Conservation (phyloP, 192 early-diverging fungal species). For the Rhizophagus prolifer region DNA sequence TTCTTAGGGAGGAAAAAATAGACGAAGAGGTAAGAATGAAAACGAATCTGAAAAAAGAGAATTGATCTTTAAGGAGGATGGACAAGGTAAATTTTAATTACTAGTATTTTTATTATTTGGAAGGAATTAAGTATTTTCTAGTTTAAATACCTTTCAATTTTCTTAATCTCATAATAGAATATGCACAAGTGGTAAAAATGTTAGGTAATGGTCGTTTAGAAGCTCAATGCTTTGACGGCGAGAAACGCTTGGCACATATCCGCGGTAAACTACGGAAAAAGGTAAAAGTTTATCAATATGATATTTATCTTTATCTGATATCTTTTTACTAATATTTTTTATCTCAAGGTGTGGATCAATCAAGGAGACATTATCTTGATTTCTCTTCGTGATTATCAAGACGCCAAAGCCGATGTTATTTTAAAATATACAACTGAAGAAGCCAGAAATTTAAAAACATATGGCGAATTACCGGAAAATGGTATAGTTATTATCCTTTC, state of each 20-base stretch:
- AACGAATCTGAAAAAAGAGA: constrained; percentile 95
- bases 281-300: constrained; percentile 40
- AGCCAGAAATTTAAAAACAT: constrained; percentile 86
- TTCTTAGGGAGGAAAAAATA: constrained; percentile 76
- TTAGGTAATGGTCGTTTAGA: constrained; percentile 95
- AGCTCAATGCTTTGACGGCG: constrained; percentile 85
- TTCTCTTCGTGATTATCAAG: constrained; percentile 89
- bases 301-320: not conserved
- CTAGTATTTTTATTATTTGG: no score
- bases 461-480: constrained; percentile 93
- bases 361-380: constrained; percentile 90
- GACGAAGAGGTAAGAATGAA: constrained; percentile 96
- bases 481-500: constrained; percentile 41
- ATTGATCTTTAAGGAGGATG: constrained; percentile 95
- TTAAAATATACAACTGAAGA: constrained; percentile 96
- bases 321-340: not conserved
- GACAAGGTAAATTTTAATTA: constrained; percentile 65
- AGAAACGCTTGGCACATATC: constrained; percentile 90
- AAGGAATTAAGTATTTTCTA: not conserved
- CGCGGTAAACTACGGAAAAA: constrained; percentile 98
- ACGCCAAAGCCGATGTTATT: constrained; percentile 92
- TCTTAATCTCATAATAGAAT: constrained; percentile 60
- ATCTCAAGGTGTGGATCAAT: constrained; percentile 74
- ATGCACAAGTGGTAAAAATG: constrained; percentile 92
- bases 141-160: not conserved